These are phyloP conservation scores for Plasmodium blacklocki DNA, from an alignment of 169 alveolate genomes.

Conservation along the genomic window DNA sequence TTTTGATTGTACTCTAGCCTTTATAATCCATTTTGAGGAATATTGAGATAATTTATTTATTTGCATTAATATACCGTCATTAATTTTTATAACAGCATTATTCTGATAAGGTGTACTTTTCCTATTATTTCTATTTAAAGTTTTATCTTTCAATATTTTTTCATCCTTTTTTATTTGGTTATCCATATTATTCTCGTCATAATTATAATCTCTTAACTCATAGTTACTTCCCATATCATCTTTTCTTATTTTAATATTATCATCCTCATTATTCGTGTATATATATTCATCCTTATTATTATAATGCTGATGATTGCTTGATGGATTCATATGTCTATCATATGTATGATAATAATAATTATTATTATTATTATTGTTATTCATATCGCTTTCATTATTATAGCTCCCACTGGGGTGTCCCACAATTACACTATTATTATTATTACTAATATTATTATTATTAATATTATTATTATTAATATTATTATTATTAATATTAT, in stretches of 20 bases:
- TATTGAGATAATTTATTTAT: slow-evolving; percentile 67
- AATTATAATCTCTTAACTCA: slow-evolving; percentile 14
- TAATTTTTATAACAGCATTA: slow-evolving; percentile 55
- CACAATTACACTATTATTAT: background rate
- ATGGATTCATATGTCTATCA: background rate
- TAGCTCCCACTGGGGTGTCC: no score
- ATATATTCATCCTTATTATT: background rate
- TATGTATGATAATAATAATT: background rate
- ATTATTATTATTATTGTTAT: background rate
- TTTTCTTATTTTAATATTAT: background rate
- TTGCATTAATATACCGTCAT: slow-evolving; percentile 71
- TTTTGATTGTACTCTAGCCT: slow-evolving; percentile 72
- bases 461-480: background rate
- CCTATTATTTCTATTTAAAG: slow-evolving; percentile 37
- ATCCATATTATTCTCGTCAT: slow-evolving; percentile 5
- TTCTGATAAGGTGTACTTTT: slow-evolving; percentile 52
- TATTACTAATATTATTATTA: background rate
- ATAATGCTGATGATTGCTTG: no score
- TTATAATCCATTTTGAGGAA: slow-evolving; percentile 72
- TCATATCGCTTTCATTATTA: no score
- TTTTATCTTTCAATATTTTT: slow-evolving; percentile 39
- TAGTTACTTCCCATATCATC: slow-evolving; percentile 11
- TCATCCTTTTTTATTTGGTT: background rate
- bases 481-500: background rate
- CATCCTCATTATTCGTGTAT: background rate